Conservation (phyloP, 139 green algal genomes). For the Auxenochlorella protothecoides region DNA sequence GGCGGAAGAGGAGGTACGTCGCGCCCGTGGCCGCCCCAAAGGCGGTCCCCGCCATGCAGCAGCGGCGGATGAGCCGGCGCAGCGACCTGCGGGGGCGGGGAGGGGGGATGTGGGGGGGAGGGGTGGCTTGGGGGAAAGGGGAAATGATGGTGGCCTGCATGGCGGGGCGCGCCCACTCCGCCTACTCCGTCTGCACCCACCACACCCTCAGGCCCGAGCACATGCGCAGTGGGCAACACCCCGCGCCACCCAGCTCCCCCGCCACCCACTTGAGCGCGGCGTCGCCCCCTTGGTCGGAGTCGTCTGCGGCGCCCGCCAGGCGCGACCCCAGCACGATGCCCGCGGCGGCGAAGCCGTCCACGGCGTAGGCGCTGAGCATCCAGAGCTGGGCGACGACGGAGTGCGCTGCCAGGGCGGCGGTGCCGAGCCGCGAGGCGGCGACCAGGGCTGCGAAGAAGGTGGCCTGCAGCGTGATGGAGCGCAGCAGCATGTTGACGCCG, state of each 20-base stretch:
- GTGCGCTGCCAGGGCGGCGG: constrained; percentile 40
- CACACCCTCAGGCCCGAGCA: not conserved
- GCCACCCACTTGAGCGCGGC: no score
- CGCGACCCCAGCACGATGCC: constrained; percentile 52
- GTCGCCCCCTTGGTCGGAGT: not conserved
- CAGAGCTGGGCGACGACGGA: constrained; percentile 53
- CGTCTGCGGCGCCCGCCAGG: constrained; percentile 6
- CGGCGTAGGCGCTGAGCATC: constrained; percentile 43
- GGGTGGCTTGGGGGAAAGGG: no score
- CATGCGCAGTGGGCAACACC: no score
- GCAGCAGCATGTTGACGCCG: constrained; percentile 47
- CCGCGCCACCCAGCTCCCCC: no score
- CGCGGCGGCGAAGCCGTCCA: constrained; percentile 58
- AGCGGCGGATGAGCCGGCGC: constrained; percentile 22
- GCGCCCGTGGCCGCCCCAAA: constrained; percentile 14
- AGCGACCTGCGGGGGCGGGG: constrained; percentile 10
- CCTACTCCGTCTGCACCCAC: not conserved
- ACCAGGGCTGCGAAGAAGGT: constrained; percentile 50
- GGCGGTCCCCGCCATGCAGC: constrained; percentile 29
- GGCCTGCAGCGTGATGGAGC: constrained; percentile 33
- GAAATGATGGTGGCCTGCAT: not conserved
- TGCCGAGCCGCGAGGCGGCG: constrained; percentile 31
- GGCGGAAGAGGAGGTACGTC: constrained; percentile 7
- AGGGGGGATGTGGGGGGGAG: no score
- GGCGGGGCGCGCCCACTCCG: not conserved